phyloP scores from a whole-genome alignment of 2,329 filamentous ascomycete species.

The Claviceps arundinis region DNA sequence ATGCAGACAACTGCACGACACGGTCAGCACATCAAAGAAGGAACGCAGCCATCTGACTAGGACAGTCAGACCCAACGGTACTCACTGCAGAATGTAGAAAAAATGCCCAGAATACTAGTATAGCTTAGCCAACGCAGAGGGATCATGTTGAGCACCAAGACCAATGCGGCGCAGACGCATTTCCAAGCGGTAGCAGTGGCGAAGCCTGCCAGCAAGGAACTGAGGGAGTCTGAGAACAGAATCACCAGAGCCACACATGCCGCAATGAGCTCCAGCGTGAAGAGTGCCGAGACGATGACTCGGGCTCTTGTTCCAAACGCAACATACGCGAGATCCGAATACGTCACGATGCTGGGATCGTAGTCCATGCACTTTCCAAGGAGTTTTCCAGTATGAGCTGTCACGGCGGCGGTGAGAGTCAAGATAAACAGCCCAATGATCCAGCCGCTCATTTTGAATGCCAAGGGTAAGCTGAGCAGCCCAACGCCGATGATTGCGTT shows the following conservation, averaged over 20 bases:
- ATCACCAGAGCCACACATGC: slow-evolving; percentile 83
- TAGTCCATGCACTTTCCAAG: slow-evolving; percentile 81
- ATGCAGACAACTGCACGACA: slow-evolving; percentile 62
- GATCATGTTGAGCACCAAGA: slow-evolving; percentile 73
- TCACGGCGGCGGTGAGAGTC: slow-evolving; percentile 58
- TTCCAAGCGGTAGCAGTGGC: slow-evolving; percentile 65
- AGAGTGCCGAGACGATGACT: slow-evolving; percentile 70
- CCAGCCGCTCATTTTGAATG: slow-evolving; percentile 80
- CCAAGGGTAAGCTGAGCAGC: slow-evolving; percentile 76
- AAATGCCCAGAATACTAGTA: slow-evolving; percentile 83
- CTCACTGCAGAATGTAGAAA: slow-evolving; percentile 78
- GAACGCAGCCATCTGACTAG: no score
- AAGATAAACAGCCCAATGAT: slow-evolving; percentile 67
- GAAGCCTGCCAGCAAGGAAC: slow-evolving; percentile 61
- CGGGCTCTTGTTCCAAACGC: slow-evolving; percentile 77
- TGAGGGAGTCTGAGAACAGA: slow-evolving; percentile 83
- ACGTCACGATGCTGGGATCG: slow-evolving; percentile 76
- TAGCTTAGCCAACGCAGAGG: slow-evolving; percentile 76
- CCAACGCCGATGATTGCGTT: slow-evolving; percentile 88
- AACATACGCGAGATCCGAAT: slow-evolving; percentile 84
- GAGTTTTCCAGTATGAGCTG: slow-evolving; percentile 74
- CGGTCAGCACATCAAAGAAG: not conserved
- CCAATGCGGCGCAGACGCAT: slow-evolving; percentile 61
- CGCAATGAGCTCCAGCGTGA: slow-evolving; percentile 75
- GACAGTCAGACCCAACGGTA: slow-evolving; percentile 13